A percentile compares a stretch with the other conserved stretches of the same genome.
These are phyloP conservation scores for Aspergillus avenaceus DNA, from an alignment of 495 filamentous ascomycete species.

Conservation along the genomic window DNA sequence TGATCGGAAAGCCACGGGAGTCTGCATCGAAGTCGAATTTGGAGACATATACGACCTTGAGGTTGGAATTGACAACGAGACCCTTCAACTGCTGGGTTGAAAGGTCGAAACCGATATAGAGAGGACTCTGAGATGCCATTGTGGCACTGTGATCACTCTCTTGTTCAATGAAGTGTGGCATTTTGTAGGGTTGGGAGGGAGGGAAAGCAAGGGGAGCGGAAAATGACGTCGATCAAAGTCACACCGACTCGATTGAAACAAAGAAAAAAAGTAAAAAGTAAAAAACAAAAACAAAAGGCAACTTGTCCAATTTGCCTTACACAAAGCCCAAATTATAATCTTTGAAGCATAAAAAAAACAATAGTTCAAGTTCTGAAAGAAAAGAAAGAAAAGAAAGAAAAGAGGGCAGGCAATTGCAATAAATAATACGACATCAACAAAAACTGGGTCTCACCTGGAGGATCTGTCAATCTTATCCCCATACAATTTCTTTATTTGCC, in stretches of 20 bases:
- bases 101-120: conserved; percentile 93
- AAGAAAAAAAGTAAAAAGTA: not conserved
- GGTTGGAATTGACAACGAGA: conserved; percentile 71
- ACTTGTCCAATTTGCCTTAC: no score
- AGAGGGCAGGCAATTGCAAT: not conserved
- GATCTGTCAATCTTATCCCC: not conserved
- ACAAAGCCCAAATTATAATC: no score
- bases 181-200: not conserved
- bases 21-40: conserved; percentile 72
- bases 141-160: not conserved
- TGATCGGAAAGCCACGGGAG: conserved; percentile 66
- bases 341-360: no score
- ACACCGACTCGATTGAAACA: not conserved
- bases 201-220: not conserved
- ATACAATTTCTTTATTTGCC: no score
- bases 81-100: conserved; percentile 96
- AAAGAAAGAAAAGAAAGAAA: conserved; percentile 1
- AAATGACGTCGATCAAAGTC: conserved; percentile 5
- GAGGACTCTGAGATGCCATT: conserved; percentile 49
- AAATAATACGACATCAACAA: not conserved
- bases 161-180: not conserved
- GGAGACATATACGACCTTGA: conserved; percentile 40
- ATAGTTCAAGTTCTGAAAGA: no score
- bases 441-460: not conserved
- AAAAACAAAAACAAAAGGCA: not conserved